Evolutionary conservation across 116 monocot genomes (phyloP).

Genomic region (Posidonia oceanica): DNA sequence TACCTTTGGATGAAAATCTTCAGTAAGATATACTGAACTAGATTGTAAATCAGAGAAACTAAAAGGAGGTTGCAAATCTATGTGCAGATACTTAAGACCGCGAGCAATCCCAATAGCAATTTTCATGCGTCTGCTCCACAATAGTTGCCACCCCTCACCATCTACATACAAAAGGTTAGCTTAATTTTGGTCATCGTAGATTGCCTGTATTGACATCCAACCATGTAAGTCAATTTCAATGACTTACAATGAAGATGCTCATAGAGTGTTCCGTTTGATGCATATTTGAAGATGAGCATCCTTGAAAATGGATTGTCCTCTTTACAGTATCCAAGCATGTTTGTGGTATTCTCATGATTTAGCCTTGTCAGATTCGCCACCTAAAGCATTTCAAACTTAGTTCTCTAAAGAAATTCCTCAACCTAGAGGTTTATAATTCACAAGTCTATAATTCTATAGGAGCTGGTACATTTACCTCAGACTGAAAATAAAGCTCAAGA

Average conservation of each 20-base stretch:
- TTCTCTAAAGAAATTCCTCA: not conserved
- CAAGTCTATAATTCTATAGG: conserved; percentile 18
- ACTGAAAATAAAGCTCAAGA: conserved; percentile 61
- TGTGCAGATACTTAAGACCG: conserved; percentile 77
- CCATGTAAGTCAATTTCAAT: not conserved
- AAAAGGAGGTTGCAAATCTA: conserved; percentile 73
- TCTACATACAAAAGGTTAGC: conserved; percentile 21
- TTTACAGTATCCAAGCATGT: conserved; percentile 74
- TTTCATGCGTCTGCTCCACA: conserved; percentile 90
- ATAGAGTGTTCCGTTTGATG: conserved; percentile 90
- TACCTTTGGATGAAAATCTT: conserved; percentile 94
- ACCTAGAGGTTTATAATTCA: not conserved
- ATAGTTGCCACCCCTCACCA: conserved; percentile 65
- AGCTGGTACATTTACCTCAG: conserved; percentile 35
- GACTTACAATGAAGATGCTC: conserved; percentile 94
- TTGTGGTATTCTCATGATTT: conserved; percentile 71
- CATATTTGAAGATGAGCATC: conserved; percentile 93
- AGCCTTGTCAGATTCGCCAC: conserved; percentile 64
- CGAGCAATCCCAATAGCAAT: conserved; percentile 66
- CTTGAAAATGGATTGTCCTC: conserved; percentile 68
- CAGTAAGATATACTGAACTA: conserved; percentile 67
- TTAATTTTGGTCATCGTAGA: too few relatives aligned
- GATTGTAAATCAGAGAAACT: conserved; percentile 65
- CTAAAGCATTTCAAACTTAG: conserved; percentile 22
- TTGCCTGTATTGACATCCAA: too few relatives aligned